A percentile compares a stretch with the other conserved stretches of the same genome.
These are phyloP conservation scores for Jacaranda mimosifolia DNA, from an alignment of 257 asterid species.

Conservation along the genomic window DNA sequence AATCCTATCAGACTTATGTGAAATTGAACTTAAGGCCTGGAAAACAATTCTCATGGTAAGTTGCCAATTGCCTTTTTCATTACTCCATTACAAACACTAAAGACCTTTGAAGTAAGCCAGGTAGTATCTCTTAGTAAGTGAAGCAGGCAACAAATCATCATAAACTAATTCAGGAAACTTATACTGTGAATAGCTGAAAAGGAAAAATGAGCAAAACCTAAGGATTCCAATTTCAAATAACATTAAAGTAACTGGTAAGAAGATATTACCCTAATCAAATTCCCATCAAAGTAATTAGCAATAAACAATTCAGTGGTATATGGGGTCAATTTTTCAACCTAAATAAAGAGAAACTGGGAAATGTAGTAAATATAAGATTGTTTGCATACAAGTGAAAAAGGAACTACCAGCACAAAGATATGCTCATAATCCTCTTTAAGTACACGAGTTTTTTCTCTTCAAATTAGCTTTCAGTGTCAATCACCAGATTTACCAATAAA, in stretches of 20 bases:
- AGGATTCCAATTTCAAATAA: conserved; percentile 13
- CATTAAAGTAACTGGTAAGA: conserved; percentile 1
- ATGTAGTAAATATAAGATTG: not conserved
- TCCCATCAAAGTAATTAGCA: not conserved
- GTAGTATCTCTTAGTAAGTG: conserved; percentile 10
- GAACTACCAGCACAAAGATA: not conserved
- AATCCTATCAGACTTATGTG: no score
- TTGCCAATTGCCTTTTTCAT: no score
- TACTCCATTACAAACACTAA: no score
- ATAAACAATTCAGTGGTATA: conserved; percentile 7
- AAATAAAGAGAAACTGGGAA: not conserved
- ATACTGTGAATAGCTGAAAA: not conserved
- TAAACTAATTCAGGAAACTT: conserved; percentile 18
- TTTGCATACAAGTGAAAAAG: conserved; percentile 20
- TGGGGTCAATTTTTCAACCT: not conserved
- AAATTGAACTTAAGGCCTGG: no score
- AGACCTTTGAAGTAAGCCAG: not conserved
- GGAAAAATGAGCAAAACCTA: conserved; percentile 10
- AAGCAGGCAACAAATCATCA: not conserved
- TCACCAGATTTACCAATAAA: conserved; percentile 13
- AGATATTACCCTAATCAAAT: not conserved
- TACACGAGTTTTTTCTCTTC: conserved; percentile 4
- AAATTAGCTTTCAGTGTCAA: conserved; percentile 2
- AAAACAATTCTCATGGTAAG: no score
- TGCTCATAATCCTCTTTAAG: not conserved